Evolutionary conservation across 176 grass and related monocot species (phyloP).

Genomic region (sorghum (Sorghum bicolor)): DNA sequence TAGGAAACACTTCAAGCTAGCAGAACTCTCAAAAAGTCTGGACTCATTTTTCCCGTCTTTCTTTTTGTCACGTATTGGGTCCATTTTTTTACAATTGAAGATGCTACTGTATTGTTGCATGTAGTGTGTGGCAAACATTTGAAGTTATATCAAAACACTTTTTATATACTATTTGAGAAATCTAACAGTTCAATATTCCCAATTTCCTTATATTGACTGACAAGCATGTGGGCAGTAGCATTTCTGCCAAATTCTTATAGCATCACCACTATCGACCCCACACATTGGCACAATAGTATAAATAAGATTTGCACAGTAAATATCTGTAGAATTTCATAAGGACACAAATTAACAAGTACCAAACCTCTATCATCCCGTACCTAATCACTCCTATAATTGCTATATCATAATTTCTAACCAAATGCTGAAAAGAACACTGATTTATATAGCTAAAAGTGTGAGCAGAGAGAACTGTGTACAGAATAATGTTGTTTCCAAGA

Average conservation of each 20-base stretch:
- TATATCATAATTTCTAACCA: conserved; percentile 10
- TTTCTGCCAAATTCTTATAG: conserved; percentile 6
- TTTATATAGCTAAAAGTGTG: conserved; percentile 21
- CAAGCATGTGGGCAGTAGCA: not conserved
- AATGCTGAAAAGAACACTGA: not conserved
- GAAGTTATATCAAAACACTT: not conserved
- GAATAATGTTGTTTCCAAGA: conserved; percentile 65
- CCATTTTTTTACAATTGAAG: not conserved
- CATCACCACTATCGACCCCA: not conserved
- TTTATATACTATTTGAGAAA: not conserved
- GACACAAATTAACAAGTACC: not conserved
- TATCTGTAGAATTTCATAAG: not conserved
- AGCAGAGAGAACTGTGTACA: conserved; percentile 51
- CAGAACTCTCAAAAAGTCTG: not conserved
- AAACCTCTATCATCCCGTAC: not conserved
- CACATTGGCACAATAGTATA: not conserved
- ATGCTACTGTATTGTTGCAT: not conserved
- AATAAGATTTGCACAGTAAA: conserved; percentile 10
- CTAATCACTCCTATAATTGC: not conserved
- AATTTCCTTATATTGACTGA: not conserved
- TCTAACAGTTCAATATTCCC: not conserved
- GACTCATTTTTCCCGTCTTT: not conserved
- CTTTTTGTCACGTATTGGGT: not conserved
- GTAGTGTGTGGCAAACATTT: conserved; percentile 4
- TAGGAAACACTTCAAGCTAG: not conserved